Evolutionary conservation across 495 filamentous ascomycete genomes (phyloP), one percentile per base, ranked within the genome.

Genomic region (Apodospora peruviana): DNA sequence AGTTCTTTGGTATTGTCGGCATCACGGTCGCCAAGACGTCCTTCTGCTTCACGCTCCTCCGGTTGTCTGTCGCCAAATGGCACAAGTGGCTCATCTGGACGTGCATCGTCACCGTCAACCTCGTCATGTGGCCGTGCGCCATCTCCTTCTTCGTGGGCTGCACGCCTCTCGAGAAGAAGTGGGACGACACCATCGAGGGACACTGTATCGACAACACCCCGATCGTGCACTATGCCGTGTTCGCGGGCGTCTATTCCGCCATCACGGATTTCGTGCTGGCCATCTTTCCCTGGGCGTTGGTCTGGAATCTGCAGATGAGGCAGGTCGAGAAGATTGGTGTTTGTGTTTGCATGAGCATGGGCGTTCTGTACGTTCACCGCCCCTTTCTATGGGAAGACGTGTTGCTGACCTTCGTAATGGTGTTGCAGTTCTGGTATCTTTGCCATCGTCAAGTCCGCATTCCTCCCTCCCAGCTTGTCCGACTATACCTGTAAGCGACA

Each of bases 11-110:
- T 16, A 42, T 50, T 19, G 11, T 41, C 10, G 47, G 27, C 16
- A 37, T 32, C 18, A 24, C 47, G n/a, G 18, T 50, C 20, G 40
- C 47, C 27, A 50, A 50, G n/a, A 32, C 40, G 16, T 50, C 47
- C 18, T 50, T 50, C 27, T 50, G 47, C 40, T 29, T 50, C 19
- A 50, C 47, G 0, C 23, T 50, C n/a, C 39, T 50, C 2, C 47
- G 47, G 4, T 23, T 50, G 24, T 38, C 25, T 11, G 39, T 50
- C 39, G 34, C 17, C 39, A 22, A 23, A 11, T 50, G 47, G 47
- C 47, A 50, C 16, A 44, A 35, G 40, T 12, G 22, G 12, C 10
- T 42, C 5, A 20, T 50, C 20, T 50, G 47, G 47, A 21, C 34
- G 4, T 50, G 40, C 39, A 44, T 44, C 19, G 29, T 35, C 19